Evolutionary conservation across 2,329 filamentous ascomycete species (phyloP), one percentile per base, ranked within the genome.

Genomic region (Sclerotinia subarctica): DNA sequence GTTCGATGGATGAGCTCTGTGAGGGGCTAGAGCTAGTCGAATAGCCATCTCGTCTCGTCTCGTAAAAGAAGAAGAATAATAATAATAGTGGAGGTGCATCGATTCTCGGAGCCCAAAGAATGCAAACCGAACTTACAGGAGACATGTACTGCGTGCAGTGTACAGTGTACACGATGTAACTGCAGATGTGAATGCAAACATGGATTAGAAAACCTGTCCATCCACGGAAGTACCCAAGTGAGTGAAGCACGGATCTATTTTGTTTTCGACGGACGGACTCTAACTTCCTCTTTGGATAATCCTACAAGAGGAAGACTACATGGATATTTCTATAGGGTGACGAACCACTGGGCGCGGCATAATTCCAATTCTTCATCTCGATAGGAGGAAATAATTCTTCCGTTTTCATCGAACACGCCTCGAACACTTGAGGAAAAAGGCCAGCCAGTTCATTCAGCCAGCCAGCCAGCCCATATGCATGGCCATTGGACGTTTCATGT

Each of bases 341-440:
- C 63, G 47, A 35, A 66, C 52, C 42, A 44, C 29, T 42, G 49
- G 51, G 19, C 42, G 35, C 42, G 35, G 46, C 29, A 52, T 52
- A 32, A 24, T 51, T 51, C 44, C 58, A 49, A 49, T 63, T 19
- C 44, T 21, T 3, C 32, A 10, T 1, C 26, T 52, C 32, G 8
- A 66, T 42, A 66, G 53, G 64, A 66, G 64, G 64, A 66, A 66
- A 59, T 51, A 59, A 51, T 66, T 66, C 13, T 66, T 66, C 64
- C 64, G 64, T 58, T 51, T 62, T 35, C n/a, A 38, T 17, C 59
- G 53, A 66, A 66, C 26, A 47, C 46, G 44, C 24, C 44, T 66
- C 64, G 64, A 66, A 47, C 29, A 29, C 21, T 10, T 10, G 11
- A 26, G 3, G 21, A 6, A 21, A 57, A 35, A 58, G 64, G 47